Evolutionary conservation across 352 stramenopile genomes (phyloP).

Genomic region (Phytophthora vignae): DNA sequence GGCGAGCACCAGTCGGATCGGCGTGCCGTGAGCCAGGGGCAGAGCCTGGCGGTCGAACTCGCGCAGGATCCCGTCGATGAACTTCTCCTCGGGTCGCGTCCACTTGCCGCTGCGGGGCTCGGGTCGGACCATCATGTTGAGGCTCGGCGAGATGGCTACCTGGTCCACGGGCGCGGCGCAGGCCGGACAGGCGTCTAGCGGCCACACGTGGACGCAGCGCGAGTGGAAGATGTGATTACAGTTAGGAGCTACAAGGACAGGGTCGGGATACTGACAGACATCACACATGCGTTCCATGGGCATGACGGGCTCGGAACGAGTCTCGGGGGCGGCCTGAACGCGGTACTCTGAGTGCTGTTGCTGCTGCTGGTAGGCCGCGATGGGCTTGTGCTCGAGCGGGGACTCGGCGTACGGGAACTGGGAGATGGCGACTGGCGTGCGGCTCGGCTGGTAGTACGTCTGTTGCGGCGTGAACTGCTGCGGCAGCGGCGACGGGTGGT

Average conservation of each 20-base stretch:
- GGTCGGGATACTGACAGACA: slow-evolving; percentile 81
- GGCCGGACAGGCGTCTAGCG: slow-evolving; percentile 66
- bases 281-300: slow-evolving; percentile 62
- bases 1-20: slow-evolving; percentile 82
- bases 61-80: slow-evolving; percentile 83
- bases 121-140: slow-evolving; percentile 81
- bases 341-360: slow-evolving; percentile 28
- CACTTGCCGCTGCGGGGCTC: slow-evolving; percentile 85
- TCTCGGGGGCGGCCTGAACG: slow-evolving; percentile 13
- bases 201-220: slow-evolving; percentile 84
- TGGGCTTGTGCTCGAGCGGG: slow-evolving; percentile 44
- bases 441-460: slow-evolving; percentile 40
- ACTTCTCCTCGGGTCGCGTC: slow-evolving; percentile 87
- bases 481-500: slow-evolving; percentile 27
- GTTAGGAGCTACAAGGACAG: slow-evolving; percentile 71
- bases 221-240: slow-evolving; percentile 90
- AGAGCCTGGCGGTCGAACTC: slow-evolving; percentile 84
- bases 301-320: slow-evolving; percentile 11
- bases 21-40: slow-evolving; percentile 83
- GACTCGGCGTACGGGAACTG: slow-evolving; percentile 47
- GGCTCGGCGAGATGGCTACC: slow-evolving; percentile 61
- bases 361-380: slow-evolving; percentile 24
- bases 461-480: slow-evolving; percentile 40
- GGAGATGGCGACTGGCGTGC: slow-evolving; percentile 37
- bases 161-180: slow-evolving; percentile 66